phyloP scores from a whole-genome alignment of 345 rosid species.

The Passiflora organensis region DNA sequence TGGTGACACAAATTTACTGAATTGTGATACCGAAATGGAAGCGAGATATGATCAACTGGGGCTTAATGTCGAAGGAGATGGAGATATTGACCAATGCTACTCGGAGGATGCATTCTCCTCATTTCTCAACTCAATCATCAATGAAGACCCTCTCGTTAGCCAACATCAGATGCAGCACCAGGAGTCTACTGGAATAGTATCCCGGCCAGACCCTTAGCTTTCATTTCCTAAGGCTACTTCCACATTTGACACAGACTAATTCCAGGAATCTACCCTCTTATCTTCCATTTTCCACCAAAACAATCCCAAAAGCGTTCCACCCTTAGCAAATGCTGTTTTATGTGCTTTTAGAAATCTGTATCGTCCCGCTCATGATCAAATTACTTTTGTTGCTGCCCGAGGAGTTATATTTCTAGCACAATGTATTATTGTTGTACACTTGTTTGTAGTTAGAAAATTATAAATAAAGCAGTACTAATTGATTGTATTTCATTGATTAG shows the following conservation, averaged over 20 bases:
- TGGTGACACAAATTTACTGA: conserved; percentile 14
- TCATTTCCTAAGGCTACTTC: background rate
- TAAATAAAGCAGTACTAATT: too few species aligned
- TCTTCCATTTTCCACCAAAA: background rate
- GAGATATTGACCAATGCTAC: conserved; percentile 15
- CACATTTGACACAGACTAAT: background rate
- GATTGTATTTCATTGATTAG: too few species aligned
- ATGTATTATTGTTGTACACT: too few species aligned
- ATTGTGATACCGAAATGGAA: conserved; percentile 4
- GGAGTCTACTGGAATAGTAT: background rate
- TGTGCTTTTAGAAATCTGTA: too few species aligned
- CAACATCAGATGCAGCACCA: conserved; percentile 5
- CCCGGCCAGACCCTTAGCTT: conserved; percentile 6
- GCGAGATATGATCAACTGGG: conserved; percentile 2
- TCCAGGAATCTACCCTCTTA: conserved; percentile 15
- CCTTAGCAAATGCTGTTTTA: too few species aligned
- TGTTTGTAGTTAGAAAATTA: too few species aligned
- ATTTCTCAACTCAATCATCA: conserved; percentile 24
- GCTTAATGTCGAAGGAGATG: conserved; percentile 10
- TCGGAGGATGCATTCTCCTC: conserved; percentile 21
- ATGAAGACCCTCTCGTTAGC: conserved; percentile 16
- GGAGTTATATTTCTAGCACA: too few species aligned
- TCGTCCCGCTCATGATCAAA: too few species aligned
- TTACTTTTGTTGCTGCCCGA: too few species aligned
- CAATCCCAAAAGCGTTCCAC: conserved; percentile 1